phyloP scores from a whole-genome alignment of 768 basidiomycete genomes.

The Amanita thiersii region DNA sequence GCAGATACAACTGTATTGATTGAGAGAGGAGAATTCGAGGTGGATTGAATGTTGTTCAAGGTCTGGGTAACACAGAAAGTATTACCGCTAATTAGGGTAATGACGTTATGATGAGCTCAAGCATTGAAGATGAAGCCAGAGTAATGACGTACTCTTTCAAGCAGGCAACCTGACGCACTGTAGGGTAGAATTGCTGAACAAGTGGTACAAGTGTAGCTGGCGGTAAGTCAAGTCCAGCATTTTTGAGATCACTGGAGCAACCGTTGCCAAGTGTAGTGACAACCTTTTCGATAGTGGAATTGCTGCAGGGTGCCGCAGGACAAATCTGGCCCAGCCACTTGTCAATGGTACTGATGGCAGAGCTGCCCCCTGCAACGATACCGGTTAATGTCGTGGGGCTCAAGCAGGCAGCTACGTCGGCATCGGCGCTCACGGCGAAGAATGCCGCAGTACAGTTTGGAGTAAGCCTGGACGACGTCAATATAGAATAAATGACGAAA shows the following conservation, averaged over 20 bases:
- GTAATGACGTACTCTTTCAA: slow-evolving; percentile 49
- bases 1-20: slow-evolving; percentile 21
- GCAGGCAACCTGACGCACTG: slow-evolving; percentile 47
- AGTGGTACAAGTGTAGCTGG: slow-evolving; percentile 20
- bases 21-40: slow-evolving; percentile 25
- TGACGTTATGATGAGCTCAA: not conserved
- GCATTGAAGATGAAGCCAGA: not conserved
- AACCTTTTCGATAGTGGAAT: slow-evolving; percentile 47
- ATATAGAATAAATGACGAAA: not conserved
- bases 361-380: slow-evolving; percentile 1
- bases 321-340: slow-evolving; percentile 6
- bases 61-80: slow-evolving; percentile 49
- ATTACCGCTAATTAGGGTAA: slow-evolving; percentile 20
- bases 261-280: slow-evolving; percentile 44
- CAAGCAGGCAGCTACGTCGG: slow-evolving; percentile 42
- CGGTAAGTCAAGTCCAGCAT: slow-evolving; percentile 18
- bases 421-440: slow-evolving; percentile 29
- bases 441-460: slow-evolving; percentile 41
- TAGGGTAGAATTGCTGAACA: slow-evolving; percentile 50
- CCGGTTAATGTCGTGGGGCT: slow-evolving; percentile 31
- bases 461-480: slow-evolving; percentile 29
- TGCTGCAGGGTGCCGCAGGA: slow-evolving; percentile 36
- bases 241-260: slow-evolving; percentile 30
- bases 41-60: slow-evolving; percentile 41
- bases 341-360: not conserved